Base-by-base conservation (phyloP, 768 basidiomycete genomes). In the Trametes punicea region DNA sequence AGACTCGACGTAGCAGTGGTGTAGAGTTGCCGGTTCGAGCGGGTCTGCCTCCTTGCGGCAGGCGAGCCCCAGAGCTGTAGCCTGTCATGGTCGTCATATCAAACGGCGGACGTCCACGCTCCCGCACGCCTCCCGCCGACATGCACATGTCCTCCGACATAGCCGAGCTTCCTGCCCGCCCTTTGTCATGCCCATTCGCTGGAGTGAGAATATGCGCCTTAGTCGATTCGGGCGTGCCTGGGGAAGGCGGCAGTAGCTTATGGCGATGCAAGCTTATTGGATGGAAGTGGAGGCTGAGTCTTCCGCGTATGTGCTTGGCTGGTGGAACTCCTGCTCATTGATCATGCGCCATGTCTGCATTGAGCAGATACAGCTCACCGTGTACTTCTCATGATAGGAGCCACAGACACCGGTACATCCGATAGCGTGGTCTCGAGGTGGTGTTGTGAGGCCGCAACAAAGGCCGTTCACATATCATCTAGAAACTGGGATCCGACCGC, bases 11-110 rank as follows among this genome's bases (percentile, higher is more conserved):
- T n/a, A 50, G 42, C 41, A 30, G 39, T 36, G 57, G 52, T 46
- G 47, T 45, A 49, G 51, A 59, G 57, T 54, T 59, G 41, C 57
- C 57, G 46, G 51, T 59, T 59, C 51, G 47, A 46, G 57, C 52
- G 34, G 23, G 26, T 16, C 26, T 47, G 33, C 46, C 30, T 42
- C 38, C 45, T 13, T 42, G 1, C 26, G 38, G 56, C 18, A 57
- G 36, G 20, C 48, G 20, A 15, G 36, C n/a, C 42, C 48, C 48
- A 31, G 27, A 5, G 46, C 33, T 26, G 16, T n/a, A n/a, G n/a
- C n/a, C 36, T 25, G 42, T 45, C 30, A 8, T n/a, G 36, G 38
- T 34, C 47, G 46, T 21, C 40, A 52, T 27, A n/a, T 39, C 44
- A 45, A 10, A 25, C 13, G 20, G n/a, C 47, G 27, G 16, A 18